A percentile compares a stretch with the other conserved stretches of the same genome.
phyloP scores from a whole-genome alignment of 225 moss, liverwort and hornwort species.

The Physcomitrium patens region DNA sequence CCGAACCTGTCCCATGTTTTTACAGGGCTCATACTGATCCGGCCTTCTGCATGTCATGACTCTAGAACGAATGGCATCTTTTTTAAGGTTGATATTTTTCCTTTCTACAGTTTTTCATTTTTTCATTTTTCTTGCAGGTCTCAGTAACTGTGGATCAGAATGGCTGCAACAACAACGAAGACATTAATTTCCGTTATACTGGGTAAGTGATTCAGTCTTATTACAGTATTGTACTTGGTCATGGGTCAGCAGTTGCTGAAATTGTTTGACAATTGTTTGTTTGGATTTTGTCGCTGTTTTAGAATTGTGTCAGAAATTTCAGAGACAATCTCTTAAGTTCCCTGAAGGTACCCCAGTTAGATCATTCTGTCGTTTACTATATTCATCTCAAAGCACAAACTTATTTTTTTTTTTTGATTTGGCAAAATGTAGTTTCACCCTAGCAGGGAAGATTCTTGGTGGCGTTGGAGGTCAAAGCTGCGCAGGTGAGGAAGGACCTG shows the following conservation, averaged over 20 bases:
- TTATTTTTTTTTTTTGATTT: not conserved
- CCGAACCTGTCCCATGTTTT: not conserved
- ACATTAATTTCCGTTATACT: conserved; percentile 88
- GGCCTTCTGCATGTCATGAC: not conserved
- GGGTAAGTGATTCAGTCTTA: conserved; percentile 47
- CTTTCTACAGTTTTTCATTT: too few species aligned
- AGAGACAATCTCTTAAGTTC: too few species aligned
- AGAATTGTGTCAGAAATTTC: not conserved
- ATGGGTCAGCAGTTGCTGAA: not conserved
- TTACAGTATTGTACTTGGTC: not conserved
- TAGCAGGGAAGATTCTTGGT: conserved; percentile 74
- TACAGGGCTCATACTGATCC: not conserved
- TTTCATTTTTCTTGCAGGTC: conserved; percentile 44
- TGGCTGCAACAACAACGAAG: conserved; percentile 87
- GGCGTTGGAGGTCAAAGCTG: conserved; percentile 69
- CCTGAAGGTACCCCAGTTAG: too few species aligned
- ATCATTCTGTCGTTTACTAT: not conserved
- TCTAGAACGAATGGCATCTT: not conserved
- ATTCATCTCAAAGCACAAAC: not conserved
- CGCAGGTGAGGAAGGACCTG: conserved; percentile 66
- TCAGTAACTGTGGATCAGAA: conserved; percentile 65
- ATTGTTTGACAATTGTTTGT: too few species aligned
- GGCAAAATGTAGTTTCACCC: conserved; percentile 52
- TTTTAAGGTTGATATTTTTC: too few species aligned
- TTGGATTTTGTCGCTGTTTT: not conserved